Evolutionary conservation across 164 flowering plant species (phyloP).

Genomic region (Berberis vulgaris): DNA sequence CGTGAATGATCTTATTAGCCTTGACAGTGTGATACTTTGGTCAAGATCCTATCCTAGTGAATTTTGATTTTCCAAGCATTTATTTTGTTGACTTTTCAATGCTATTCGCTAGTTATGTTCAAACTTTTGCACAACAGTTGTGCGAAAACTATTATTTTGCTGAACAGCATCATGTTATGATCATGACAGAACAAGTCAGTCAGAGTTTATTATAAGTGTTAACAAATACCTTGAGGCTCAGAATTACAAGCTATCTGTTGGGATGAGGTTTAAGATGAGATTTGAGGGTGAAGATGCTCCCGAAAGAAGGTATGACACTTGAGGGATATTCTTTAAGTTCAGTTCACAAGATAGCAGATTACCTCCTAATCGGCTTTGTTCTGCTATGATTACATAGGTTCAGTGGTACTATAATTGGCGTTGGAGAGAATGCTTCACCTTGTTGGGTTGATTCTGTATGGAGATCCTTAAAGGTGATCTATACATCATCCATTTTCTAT

Average conservation of each 20-base stretch:
- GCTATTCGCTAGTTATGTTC: too few species aligned
- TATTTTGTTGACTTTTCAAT: too few species aligned
- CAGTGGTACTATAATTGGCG: constrained; percentile 64
- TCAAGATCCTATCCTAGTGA: too few species aligned
- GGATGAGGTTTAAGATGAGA: constrained; percentile 73
- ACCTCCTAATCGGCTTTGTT: background rate
- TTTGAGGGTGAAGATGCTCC: constrained; percentile 83
- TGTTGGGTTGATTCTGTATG: constrained; percentile 70
- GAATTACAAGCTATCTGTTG: constrained; percentile 42
- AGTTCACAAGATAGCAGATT: background rate
- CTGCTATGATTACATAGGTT: constrained; percentile 31
- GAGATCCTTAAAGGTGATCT: constrained; percentile 60
- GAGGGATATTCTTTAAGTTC: too few species aligned
- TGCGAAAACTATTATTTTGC: background rate
- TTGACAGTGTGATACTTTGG: too few species aligned
- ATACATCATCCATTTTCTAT: background rate
- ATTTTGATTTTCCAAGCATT: too few species aligned
- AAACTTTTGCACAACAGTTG: too few species aligned
- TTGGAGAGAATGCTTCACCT: constrained; percentile 40
- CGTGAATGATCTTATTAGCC: too few species aligned
- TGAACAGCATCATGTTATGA: constrained; percentile 3
- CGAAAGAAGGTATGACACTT: constrained; percentile 54
- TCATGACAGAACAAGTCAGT: constrained; percentile 57
- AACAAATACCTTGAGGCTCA: constrained; percentile 68
- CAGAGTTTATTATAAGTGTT: constrained; percentile 46